Base-by-base conservation (phyloP, 2,329 filamentous ascomycete genomes). In the Neonectria faginata region DNA sequence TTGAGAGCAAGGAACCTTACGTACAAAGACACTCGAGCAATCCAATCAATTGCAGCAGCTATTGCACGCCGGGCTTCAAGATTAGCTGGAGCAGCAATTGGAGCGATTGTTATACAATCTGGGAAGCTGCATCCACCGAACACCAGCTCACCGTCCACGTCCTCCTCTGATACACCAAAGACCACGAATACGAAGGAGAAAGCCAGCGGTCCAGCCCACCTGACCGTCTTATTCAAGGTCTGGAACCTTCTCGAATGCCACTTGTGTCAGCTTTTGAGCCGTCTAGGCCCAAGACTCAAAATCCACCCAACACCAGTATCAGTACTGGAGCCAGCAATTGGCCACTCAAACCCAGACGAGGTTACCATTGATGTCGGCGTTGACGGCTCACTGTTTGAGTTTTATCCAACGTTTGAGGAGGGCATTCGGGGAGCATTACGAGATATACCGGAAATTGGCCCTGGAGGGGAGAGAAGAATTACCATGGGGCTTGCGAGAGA, bases 401-500 rank as follows among this genome's bases (percentile, higher is more conserved):
- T 90, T 76, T 92, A 92, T 72, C 90, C 91, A 6, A 84, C 84
- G 51, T 93, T 92, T 70, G 89, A 92, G 73, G 84, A 84, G 25
- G 84, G 90, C 68, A 83, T 92, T 44, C 82, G 90, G 11, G 85
- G 88, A 71, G 89, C 89, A 11, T 78, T 92, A 58, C 80, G 86
- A 22, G 88, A 90, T 8, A 36, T 58, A 18, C 39, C 57, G 3
- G 57, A 60, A 14, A 57, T 65, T 20, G 57, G 58, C 1, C 2
- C 27, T 7, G 47, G 68, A 84, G 89, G 89, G 7, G 89, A 92
- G 75, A 87, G 86, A 79, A 86, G 85, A 75, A 84, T 93, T 47
- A 82, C 87, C 44, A 91, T 93, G 71, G 90, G 89, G 3, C 88
- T 92, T 72, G 90, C 90, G 27, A 92, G 92, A 79, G 90, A 93